Evolutionary conservation across 768 basidiomycete genomes (phyloP), one percentile per base, ranked within the genome.

Genomic region (Mycena latifolia): DNA sequence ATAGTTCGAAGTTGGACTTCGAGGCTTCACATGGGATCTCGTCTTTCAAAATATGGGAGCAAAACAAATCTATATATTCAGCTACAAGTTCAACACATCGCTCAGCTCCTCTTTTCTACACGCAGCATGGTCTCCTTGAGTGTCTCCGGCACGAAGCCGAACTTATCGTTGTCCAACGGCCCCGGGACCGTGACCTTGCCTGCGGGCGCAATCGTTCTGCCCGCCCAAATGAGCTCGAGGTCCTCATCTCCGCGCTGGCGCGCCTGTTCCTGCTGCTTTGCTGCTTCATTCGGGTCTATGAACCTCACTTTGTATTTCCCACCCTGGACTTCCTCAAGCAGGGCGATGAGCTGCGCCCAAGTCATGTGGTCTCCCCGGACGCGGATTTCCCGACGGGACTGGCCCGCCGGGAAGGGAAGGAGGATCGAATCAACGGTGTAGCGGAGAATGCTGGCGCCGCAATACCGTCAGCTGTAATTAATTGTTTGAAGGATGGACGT

Each of bases 341-440:
- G n/a, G 25, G 39, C 39, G 27, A 61, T 45, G 37, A 61, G 11
- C 29, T 61, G 59, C 27, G 25, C 15, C 37, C 35, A 61, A 3
- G 59, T 61, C 35, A 52, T 25, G 11, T 61, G 59, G 39, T 61
- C 59, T 5, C 59, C 59, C 25, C 59, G 59, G 28, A 61, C 39
- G 39, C 59, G 39, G 39, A 61, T 41, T n/a, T 61, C 48, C 12
- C 59, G 59, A 28, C 50, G 28, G 2, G 50, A 43, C 27, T 43
- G 28, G 25, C 46, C 61, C 3, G 5, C 45, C 6, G 53, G 61
- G 45, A 63, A 55, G 7, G 61, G 61, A 10, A 63, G 54, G 25
- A 63, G 46, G 27, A 63, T 48, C 11, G 61, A 63, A 1, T 55
- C 53, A 54, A 63, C 54, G n/a, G 61, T 63, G 61, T 63, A 63